These are phyloP conservation scores for Limonomyces culmigenus DNA, from an alignment of 1,284 basidiomycete genomes.

Conservation along the genomic window DNA sequence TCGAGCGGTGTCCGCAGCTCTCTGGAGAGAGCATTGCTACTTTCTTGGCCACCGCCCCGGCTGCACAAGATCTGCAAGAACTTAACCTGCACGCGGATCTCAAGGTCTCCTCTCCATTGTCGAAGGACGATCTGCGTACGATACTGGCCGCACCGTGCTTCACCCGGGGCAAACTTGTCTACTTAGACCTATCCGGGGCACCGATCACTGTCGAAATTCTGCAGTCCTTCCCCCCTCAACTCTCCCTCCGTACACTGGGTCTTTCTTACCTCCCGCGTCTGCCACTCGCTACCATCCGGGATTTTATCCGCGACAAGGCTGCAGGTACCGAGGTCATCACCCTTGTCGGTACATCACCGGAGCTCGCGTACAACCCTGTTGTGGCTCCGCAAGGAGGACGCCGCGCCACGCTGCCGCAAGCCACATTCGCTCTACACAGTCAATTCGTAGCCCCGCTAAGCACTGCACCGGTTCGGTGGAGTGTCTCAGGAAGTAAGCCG, in stretches of 20 bases:
- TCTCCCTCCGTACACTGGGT: constrained; percentile 70
- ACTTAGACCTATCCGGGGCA: constrained; percentile 82
- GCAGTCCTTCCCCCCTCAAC: constrained; percentile 45
- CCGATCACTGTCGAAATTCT: constrained; percentile 55
- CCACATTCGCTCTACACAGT: constrained; percentile 46
- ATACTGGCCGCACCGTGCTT: constrained; percentile 74
- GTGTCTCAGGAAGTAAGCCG: constrained; percentile 13
- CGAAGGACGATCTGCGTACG: constrained; percentile 45
- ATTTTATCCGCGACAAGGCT: constrained; percentile 58
- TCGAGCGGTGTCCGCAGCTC: constrained; percentile 79
- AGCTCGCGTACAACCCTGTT: constrained; percentile 41
- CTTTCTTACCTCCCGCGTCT: constrained; percentile 74
- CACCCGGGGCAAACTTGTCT: constrained; percentile 57
- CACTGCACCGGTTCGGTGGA: constrained; percentile 51
- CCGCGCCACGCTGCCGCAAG: constrained; percentile 30
- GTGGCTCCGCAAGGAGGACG: constrained; percentile 12
- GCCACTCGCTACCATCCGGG: constrained; percentile 46
- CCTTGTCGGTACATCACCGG: constrained; percentile 62
- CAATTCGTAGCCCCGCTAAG: constrained; percentile 67
- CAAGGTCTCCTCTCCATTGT: constrained; percentile 73
- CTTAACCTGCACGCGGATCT: constrained; percentile 82
- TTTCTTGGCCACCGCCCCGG: constrained; percentile 58
- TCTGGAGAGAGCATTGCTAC: constrained; percentile 65
- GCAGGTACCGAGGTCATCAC: constrained; percentile 77
- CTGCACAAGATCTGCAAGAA: constrained; percentile 52